phyloP scores from a whole-genome alignment of 2,329 filamentous ascomycete genomes.

The Colletotrichum brevisporum region DNA sequence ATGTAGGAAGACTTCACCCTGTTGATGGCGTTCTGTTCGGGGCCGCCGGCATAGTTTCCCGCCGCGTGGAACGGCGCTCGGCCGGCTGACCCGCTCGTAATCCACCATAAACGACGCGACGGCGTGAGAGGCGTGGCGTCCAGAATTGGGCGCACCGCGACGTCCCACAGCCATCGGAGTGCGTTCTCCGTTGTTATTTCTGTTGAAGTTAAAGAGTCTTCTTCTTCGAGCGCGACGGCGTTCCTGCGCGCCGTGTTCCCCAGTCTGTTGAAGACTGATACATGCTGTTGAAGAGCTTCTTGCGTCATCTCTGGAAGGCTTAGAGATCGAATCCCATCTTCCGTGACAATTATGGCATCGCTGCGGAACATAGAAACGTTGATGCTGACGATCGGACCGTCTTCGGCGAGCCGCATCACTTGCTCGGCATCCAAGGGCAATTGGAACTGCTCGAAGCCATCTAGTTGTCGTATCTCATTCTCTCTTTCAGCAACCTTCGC shows the following conservation, averaged over 20 bases:
- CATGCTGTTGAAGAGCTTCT: neutral
- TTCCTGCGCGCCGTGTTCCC: neutral
- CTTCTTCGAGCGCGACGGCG: neutral
- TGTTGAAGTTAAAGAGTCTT: too few relatives aligned
- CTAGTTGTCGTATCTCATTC: neutral
- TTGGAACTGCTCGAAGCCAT: neutral
- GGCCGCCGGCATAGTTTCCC: neutral
- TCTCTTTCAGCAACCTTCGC: fast-evolving
- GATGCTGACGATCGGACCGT: neutral
- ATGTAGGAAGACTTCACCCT: neutral
- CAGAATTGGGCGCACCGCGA: neutral
- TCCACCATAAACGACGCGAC: conserved; percentile 8
- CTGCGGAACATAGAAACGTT: conserved; percentile 1
- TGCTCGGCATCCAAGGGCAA: neutral
- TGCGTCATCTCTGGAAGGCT: neutral
- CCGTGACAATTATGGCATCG: neutral
- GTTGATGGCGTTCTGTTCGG: neutral
- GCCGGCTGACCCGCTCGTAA: neutral
- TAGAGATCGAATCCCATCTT: neutral
- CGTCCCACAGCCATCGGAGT: neutral
- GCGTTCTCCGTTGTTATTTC: fast-evolving
- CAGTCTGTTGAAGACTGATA: neutral
- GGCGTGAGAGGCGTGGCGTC: neutral
- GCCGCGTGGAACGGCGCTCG: neutral
- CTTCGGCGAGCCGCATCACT: neutral